A percentile compares a stretch with the other conserved stretches of the same genome.
Conservation (phyloP, 1,139 yeast species). For the Geotrichum candidum region DNA sequence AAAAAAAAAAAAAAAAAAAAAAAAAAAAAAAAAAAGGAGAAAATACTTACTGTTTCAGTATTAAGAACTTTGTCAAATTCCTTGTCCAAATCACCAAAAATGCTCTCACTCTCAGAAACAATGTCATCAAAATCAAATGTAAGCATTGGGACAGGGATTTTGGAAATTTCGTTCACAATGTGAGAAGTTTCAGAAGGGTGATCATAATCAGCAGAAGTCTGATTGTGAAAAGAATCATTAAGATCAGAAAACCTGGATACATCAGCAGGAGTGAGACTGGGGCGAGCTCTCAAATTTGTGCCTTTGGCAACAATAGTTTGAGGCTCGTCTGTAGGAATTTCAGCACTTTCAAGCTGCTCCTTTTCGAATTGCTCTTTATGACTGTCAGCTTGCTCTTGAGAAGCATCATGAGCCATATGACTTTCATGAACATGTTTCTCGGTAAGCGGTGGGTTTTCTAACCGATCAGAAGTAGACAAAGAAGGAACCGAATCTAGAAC, state of each 20-base stretch:
- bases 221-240: background rate
- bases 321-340: background rate
- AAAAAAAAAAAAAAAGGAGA: background rate
- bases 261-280: slow-evolving; percentile 33
- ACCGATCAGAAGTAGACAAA: background rate
- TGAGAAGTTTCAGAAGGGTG: slow-evolving; percentile 24
- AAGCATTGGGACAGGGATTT: slow-evolving; percentile 36
- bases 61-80: slow-evolving; percentile 38
- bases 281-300: slow-evolving; percentile 29
- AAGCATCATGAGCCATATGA: background rate
- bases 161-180: slow-evolving; percentile 42
- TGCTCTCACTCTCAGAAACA: slow-evolving; percentile 34
- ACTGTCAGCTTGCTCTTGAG: background rate
- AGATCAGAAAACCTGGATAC: slow-evolving; percentile 23
- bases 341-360: background rate
- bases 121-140: slow-evolving; percentile 33
- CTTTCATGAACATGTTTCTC: background rate
- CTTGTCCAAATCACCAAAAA: slow-evolving; percentile 38
- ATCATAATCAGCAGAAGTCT: background rate
- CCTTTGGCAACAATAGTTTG: slow-evolving; percentile 12
- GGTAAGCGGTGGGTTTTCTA: background rate
- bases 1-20: background rate
- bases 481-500: background rate
- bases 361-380: background rate
- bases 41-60: slow-evolving; percentile 25